These are phyloP conservation scores for Penicillium decumbens DNA, from an alignment of 2,329 filamentous ascomycete species.

Conservation along the genomic window DNA sequence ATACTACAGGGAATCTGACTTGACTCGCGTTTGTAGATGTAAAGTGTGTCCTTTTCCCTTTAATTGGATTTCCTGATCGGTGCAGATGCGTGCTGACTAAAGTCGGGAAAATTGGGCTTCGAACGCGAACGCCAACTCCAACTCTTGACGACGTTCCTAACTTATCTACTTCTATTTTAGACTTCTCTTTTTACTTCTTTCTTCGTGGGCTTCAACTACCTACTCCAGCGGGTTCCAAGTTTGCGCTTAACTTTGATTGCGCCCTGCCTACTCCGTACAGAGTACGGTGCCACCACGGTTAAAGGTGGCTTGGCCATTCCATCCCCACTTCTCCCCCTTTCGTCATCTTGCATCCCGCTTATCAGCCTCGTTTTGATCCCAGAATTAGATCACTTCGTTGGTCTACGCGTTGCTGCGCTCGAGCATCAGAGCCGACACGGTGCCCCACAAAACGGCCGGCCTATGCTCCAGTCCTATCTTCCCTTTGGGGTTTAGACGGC, in stretches of 20 bases:
- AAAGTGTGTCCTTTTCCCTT: not conserved
- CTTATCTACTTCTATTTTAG: not conserved
- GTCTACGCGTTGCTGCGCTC: constrained; percentile 1
- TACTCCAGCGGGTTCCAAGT: not conserved
- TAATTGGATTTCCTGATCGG: not conserved
- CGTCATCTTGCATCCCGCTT: constrained; percentile 20
- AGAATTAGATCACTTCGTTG: constrained; percentile 8
- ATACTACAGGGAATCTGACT: too few relatives aligned
- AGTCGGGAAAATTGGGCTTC: not conserved
- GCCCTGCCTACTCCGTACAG: not conserved
- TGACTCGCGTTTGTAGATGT: too few relatives aligned
- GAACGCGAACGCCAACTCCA: not conserved
- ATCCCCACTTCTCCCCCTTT: constrained; percentile 13
- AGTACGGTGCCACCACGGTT: not conserved
- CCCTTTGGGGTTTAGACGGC: not conserved
- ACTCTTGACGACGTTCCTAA: not conserved
- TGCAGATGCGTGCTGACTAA: not conserved
- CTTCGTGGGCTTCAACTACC: not conserved
- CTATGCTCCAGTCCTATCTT: constrained; percentile 1
- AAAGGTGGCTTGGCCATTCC: not conserved
- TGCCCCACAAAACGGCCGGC: constrained; percentile 4
- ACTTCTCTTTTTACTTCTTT: not conserved
- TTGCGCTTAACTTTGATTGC: not conserved
- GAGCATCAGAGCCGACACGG: not conserved
- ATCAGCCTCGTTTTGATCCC: constrained; percentile 16